Conservation (phyloP, 345 rosid genomes). For the Eucalyptus erythrocorys region DNA sequence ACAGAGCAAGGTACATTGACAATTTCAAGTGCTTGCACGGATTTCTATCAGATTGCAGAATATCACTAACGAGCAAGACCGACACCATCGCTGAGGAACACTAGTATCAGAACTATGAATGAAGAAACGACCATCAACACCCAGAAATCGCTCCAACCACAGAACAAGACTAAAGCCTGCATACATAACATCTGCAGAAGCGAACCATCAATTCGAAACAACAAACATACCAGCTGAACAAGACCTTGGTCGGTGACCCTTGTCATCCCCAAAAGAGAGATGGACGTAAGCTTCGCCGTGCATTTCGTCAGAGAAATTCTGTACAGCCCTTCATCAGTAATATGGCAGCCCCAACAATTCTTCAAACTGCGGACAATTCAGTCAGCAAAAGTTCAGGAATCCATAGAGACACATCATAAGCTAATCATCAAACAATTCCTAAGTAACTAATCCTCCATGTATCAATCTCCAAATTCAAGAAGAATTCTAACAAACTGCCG, state of each 20-base stretch:
- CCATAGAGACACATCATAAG: background rate
- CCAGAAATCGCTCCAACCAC: background rate
- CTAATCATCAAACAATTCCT: background rate
- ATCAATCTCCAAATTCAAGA: background rate
- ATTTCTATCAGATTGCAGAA: background rate
- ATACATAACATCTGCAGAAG: background rate
- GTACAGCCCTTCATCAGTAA: conserved; percentile 68
- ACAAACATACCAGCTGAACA: conserved; percentile 52
- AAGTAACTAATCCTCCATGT: background rate
- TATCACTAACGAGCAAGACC: background rate
- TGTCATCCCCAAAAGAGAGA: conserved; percentile 85
- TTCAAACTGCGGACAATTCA: conserved; percentile 30
- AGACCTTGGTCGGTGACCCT: conserved; percentile 89
- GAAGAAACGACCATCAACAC: background rate
- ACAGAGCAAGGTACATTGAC: background rate
- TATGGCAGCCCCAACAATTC: conserved; percentile 93
- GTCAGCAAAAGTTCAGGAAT: background rate
- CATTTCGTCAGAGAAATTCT: conserved; percentile 63
- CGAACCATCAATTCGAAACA: background rate
- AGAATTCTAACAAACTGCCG: background rate
- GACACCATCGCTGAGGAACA: background rate
- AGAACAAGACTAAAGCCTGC: background rate
- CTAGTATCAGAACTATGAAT: background rate
- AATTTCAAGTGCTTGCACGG: background rate
- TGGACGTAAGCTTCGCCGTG: conserved; percentile 49